Evolutionary conservation across 1,284 basidiomycete genomes (phyloP).

Genomic region (Kwoniella shivajii): DNA sequence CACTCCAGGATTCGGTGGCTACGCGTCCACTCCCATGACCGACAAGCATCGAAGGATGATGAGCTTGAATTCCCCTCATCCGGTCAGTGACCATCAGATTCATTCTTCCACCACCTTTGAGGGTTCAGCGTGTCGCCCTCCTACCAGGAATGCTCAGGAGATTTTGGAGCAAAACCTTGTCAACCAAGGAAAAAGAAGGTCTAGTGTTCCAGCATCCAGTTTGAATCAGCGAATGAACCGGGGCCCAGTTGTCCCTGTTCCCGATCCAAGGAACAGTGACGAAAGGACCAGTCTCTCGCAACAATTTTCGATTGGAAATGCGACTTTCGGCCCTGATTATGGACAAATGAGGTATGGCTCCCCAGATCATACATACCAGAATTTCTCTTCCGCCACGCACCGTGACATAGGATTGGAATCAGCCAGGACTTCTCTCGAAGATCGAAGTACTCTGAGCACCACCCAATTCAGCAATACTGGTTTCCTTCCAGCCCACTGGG

Average conservation of each 20-base stretch:
- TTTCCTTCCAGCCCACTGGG: constrained; percentile 2
- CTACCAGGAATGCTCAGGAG: not conserved
- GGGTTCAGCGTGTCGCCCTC: not conserved
- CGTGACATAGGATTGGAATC: no score
- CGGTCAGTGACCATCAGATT: not conserved
- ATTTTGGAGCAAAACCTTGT: not conserved
- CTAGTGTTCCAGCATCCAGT: not conserved
- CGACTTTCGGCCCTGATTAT: no score
- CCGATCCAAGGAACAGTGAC: no score
- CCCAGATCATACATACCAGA: no score
- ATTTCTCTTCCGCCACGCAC: no score
- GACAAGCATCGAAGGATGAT: not conserved
- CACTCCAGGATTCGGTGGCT: constrained; percentile 10
- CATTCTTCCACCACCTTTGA: not conserved
- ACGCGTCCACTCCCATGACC: not conserved
- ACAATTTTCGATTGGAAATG: no score
- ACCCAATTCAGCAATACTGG: constrained; percentile 1
- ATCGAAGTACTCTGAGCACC: not conserved
- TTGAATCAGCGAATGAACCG: no score
- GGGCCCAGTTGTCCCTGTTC: no score
- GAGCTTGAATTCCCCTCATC: not conserved
- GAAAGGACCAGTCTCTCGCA: no score
- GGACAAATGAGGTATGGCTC: no score
- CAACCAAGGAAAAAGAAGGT: not conserved
- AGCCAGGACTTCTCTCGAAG: not conserved